phyloP scores from a whole-genome alignment of 2,329 filamentous ascomycete species.

The Colletotrichum graminicola region DNA sequence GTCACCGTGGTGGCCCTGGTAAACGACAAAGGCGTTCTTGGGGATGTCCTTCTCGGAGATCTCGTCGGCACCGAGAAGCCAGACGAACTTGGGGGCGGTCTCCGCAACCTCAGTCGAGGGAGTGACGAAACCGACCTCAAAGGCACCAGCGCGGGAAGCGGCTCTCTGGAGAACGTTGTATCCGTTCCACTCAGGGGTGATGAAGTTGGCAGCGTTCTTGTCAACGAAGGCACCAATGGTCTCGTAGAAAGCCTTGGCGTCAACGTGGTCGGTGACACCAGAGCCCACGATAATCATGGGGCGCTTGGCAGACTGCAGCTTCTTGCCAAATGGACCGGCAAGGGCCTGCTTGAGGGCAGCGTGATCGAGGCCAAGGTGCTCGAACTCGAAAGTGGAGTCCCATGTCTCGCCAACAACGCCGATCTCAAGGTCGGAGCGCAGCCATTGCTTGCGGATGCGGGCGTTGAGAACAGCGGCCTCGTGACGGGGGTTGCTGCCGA shows the following conservation, averaged over 20 bases:
- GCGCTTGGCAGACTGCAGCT: conserved; percentile 85
- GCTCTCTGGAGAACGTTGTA: conserved; percentile 97
- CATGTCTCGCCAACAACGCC: conserved; percentile 92
- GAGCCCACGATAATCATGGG: conserved; percentile 98
- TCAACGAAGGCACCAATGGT: conserved; percentile 90
- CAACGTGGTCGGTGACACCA: conserved; percentile 88
- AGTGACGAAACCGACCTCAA: conserved; percentile 93
- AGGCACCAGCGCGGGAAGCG: conserved; percentile 92
- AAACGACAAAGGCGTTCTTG: conserved; percentile 95
- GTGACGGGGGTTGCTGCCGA: conserved; percentile 95
- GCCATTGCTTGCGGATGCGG: conserved; percentile 97
- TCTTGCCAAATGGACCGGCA: conserved; percentile 90
- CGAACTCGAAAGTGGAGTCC: conserved; percentile 94
- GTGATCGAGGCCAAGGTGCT: conserved; percentile 86
- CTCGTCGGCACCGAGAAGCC: conserved; percentile 96
- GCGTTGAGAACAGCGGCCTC: conserved; percentile 96
- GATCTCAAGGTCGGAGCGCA: conserved; percentile 93
- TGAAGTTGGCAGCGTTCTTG: conserved; percentile 91
- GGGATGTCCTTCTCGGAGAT: conserved; percentile 87
- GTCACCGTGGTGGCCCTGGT: conserved; percentile 98
- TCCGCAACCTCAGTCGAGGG: conserved; percentile 85
- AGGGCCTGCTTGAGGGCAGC: conserved; percentile 87
- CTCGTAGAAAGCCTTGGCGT: conserved; percentile 95
- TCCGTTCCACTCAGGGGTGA: conserved; percentile 92
- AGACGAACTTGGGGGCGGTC: conserved; percentile 93